Base-by-base conservation (phyloP, 352 stramenopile genomes). In the Phytophthora parvispora region DNA sequence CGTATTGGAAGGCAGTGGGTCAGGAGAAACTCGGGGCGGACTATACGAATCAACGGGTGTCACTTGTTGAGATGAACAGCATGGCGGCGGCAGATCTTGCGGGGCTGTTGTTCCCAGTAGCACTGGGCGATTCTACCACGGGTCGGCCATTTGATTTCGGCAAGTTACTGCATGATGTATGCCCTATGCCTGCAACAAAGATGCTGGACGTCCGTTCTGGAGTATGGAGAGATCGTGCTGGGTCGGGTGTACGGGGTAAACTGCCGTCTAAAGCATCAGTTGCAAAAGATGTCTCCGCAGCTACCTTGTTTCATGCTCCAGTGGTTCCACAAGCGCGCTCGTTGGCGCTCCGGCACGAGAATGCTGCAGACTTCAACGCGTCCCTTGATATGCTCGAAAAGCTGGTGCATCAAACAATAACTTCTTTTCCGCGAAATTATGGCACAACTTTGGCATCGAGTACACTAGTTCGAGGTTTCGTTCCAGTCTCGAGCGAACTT, bases 141-240 rank as follows among this genome's bases (percentile, higher is more conserved):
- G 32, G 57, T 18, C 49, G 55, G 10, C 68, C 81, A 1, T 92
- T 94, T 28, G 77, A 91, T 50, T 77, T 90, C 31, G 83, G 77
- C 18, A 80, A 77, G 38, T 62, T 95, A 18, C 59, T 92, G 8
- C 77, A 89, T 45, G 75, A 91, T 34, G 74, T 87, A 18, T 93
- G 83, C 24, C 87, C 87, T n/a, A 66, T 93, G 34, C 69, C 79
- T 13, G 52, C 64, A 1, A 58, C 70, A 29, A 93, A 92, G 53
- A 92, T 95, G 28, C 36, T 95, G 13, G 85, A 94, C n/a, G 75
- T 87, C 9, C 81, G 81, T 4, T 89, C 81, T 1, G 81, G 74
- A 1, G 53, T 90, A 2, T 61, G 72, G 34, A 52, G 64, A 54
- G 67, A 75, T 16, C 49, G 47, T 31, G 28, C 24, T 48, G 42